Conservation (phyloP, 2,329 filamentous ascomycete genomes). For the Tolypocladium cylindrosporum region DNA sequence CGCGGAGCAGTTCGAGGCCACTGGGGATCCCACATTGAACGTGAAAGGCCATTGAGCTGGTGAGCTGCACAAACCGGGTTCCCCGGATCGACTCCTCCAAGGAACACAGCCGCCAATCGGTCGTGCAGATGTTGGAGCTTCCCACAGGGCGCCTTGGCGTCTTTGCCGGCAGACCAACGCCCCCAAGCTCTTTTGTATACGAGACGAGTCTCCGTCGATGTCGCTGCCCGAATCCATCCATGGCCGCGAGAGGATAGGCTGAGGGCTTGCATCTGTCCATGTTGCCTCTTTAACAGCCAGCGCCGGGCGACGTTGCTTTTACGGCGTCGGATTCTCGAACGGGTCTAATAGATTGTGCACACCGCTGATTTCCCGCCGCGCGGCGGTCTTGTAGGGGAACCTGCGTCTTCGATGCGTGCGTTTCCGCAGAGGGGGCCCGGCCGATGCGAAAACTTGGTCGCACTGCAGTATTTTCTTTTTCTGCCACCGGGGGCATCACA, state of each 20-base stretch:
- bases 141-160: background rate
- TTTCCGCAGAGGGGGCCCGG: background rate
- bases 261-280: background rate
- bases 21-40: background rate
- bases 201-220: background rate
- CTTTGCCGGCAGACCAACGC: background rate
- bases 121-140: background rate
- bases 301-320: background rate
- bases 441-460: background rate
- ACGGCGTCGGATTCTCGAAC: background rate
- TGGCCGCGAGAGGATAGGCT: background rate
- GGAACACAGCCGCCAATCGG: background rate
- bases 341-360: background rate
- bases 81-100: too few species aligned
- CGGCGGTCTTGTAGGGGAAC: background rate
- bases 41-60: background rate
- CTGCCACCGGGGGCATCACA: background rate
- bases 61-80: too few species aligned
- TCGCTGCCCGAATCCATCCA: background rate
- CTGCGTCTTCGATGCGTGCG: background rate
- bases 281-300: background rate
- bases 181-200: background rate
- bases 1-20: background rate
- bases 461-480: background rate
- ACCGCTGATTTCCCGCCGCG: background rate